These are phyloP conservation scores for Debaryomyces udenii DNA, from an alignment of 1,139 yeast genomes.

Conservation along the genomic window DNA sequence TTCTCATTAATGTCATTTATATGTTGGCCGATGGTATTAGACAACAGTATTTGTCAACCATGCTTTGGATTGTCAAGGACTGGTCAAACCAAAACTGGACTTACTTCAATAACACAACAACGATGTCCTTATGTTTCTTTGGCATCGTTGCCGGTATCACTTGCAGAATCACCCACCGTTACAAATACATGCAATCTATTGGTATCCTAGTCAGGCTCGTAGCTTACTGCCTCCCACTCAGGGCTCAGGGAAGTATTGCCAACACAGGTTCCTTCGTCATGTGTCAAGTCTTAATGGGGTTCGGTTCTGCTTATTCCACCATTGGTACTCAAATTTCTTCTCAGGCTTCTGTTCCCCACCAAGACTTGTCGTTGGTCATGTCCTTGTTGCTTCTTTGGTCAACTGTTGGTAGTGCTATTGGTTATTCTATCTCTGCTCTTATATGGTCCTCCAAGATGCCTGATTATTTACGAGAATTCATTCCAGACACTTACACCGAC, in stretches of 20 bases:
- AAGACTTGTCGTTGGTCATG: constrained; percentile 48
- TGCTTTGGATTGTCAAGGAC: constrained; percentile 20
- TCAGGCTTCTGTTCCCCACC: constrained; percentile 46
- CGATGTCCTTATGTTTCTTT: constrained; percentile 36
- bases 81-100: constrained; percentile 32
- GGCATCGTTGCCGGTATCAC: constrained; percentile 34
- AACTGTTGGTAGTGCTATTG: constrained; percentile 48
- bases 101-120: constrained; percentile 34
- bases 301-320: constrained; percentile 35
- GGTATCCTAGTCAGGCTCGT: constrained; percentile 31
- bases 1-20: constrained; percentile 17
- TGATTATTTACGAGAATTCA: constrained; percentile 22
- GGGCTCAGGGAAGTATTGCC: constrained; percentile 22
- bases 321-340: constrained; percentile 35
- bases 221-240: constrained; percentile 29
- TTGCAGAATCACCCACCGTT: constrained; percentile 31
- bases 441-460: constrained; percentile 50
- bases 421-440: constrained; percentile 50
- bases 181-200: constrained; percentile 30
- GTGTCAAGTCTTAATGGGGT: constrained; percentile 27
- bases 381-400: constrained; percentile 45
- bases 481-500: constrained; percentile 23
- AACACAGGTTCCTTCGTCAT: constrained; percentile 21
- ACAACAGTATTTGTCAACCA: constrained; percentile 27
- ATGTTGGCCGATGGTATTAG: constrained; percentile 24